phyloP scores from a whole-genome alignment of 345 rosid genomes.

The Triadica sebifera region DNA sequence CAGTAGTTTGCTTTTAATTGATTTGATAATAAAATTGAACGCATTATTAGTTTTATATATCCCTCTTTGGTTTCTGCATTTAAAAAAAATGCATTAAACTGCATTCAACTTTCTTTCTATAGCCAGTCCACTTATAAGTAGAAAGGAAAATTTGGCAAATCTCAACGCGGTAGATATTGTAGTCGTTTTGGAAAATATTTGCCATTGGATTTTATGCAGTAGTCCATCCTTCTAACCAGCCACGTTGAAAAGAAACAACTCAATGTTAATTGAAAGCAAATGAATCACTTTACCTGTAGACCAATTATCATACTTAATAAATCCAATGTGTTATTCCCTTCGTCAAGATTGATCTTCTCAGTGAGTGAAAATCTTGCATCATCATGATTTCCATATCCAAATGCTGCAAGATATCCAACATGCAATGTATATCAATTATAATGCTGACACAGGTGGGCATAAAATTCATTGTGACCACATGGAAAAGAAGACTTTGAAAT shows the following conservation, averaged over 20 bases:
- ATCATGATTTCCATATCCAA: constrained; percentile 58
- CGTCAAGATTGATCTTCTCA: constrained; percentile 37
- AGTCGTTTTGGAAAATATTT: background rate
- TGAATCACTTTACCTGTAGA: constrained; percentile 42
- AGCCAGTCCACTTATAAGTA: no score
- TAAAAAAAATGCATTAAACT: no score
- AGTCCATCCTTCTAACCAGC: background rate
- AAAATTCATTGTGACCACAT: background rate
- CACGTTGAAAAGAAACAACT: background rate
- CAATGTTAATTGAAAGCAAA: background rate
- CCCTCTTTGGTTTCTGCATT: no score
- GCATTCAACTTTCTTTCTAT: no score
- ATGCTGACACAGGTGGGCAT: background rate
- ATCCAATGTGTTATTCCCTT: constrained; percentile 57
- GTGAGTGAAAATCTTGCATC: constrained; percentile 40
- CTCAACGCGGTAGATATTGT: no score
- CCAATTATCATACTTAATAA: constrained; percentile 59
- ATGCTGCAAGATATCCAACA: constrained; percentile 35
- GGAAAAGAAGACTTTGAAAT: no score
- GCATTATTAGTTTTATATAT: no score
- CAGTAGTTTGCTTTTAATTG: no score
- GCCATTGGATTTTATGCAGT: background rate
- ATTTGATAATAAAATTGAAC: no score
- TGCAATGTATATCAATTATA: background rate
- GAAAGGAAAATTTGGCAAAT: no score